Evolutionary conservation across 169 alveolate genomes (phyloP), one percentile per base, ranked within the genome.

Genomic region (Eimeria praecox): DNA sequence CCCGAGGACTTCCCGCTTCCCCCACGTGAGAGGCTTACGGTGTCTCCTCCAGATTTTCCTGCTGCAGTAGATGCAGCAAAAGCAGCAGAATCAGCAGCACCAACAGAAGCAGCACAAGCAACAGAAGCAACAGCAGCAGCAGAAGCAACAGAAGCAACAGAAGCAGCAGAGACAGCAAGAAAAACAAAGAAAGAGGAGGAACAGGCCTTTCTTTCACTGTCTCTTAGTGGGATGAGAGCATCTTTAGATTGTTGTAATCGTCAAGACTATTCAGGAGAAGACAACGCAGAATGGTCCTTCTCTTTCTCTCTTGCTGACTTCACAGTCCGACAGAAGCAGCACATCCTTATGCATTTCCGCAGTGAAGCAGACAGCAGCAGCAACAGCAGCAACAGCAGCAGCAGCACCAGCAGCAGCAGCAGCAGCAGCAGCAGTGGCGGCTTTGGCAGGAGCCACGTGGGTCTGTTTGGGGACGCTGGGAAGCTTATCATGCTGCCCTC

Each of bases 261-360:
- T 62, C 96, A 95, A 69, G 98, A 97, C 87, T 96, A 92, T 54
- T 94, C 96, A 54, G 98, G 96, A 44, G 89, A 95, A 69, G 98
- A 97, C 78, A 97, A 96, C 78, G 87, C 95, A 35, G 97, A 96
- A 82, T 97, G 98, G 98, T 94, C 87, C 69, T 97, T 97, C 78
- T 86, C 96, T 30, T 90, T 95, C 59, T 96, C 95, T 35, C 92
- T 97, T 46, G 95, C 96, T 30, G 95, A 97, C 73, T 97, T 97
- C 86, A 86, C 95, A 35, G 97, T 96, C 64, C 90, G 95, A 0
- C 95, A 92, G 91, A 85, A 86, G 52, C 69, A 92, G 40, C 95
- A 92, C 64, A 38, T 27, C 44, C 87, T 92, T 87, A 49, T 92
- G 92, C 90, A 92, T 87, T 92, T 92, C 59, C 95, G 95, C 71